Base-by-base conservation (phyloP, 176 grass and related monocot species). In the Eleusine coracana region DNA sequence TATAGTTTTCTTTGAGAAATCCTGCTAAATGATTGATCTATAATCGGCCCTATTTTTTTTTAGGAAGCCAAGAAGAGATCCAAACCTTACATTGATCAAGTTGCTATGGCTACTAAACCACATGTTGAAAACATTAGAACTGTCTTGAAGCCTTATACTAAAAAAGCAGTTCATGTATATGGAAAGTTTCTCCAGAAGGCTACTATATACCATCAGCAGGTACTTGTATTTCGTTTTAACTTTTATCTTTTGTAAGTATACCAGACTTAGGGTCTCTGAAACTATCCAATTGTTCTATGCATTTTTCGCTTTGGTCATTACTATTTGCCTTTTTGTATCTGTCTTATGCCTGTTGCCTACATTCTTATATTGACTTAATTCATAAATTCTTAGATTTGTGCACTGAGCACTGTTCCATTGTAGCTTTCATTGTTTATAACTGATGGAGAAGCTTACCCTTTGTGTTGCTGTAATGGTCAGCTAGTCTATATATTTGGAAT, bases 41-140 rank as follows among this genome's bases (percentile, higher is more conserved):
- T 71, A 83, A 58, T n/a, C 63, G 50, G 12, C n/a, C 70, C 12
- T 72, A 45, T 73, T 17, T 80, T 73, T 76, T 75, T 95, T 70
- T 52, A 99, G 96, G 91, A 88, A 50, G 91, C 86, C 18, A 99
- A 92, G 85, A 90, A 91, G 80, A 67, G 90, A 54, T 96, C 91
- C n/a, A 93, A 94, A 86, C 91, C 93, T 15, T 99, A 94, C 25
- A 83, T 99, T 75, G 85, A 99, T 80, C 90, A 94, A 87, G 80
- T 91, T 88, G 91, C 85, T 87, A 84, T 79, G 50, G 73, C 83
- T 71, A 90, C 87, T 76, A 88, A 88, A 84, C 96, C 96, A 36
- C 89, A 96, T 74, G 86, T 96, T 10, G 78, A 96, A 71, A 93
- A 92, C 81, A 76, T 96, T 58, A 86, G 60, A 90, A 88, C 78